Evolutionary conservation across 208 protist genomes (phyloP).

Genomic region (Trypanosoma mega): DNA sequence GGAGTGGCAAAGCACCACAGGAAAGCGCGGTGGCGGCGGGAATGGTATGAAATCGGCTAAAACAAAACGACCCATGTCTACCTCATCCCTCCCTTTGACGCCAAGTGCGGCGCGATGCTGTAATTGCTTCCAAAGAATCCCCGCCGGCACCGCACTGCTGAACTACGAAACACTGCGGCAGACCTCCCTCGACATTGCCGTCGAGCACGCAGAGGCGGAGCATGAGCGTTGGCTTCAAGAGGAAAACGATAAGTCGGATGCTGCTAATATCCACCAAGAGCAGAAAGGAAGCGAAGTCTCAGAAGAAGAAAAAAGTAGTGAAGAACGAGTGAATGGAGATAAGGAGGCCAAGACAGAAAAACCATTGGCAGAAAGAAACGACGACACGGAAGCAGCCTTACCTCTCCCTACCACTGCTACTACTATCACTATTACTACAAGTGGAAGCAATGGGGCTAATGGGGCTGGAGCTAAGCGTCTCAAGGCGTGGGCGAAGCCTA

Average conservation of each 20-base stretch:
- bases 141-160: slow-evolving; percentile 35
- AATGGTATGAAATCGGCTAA: background rate
- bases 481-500: slow-evolving; percentile 50
- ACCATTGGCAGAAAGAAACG: background rate
- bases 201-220: slow-evolving; percentile 18
- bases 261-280: background rate
- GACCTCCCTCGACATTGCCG: slow-evolving; percentile 41
- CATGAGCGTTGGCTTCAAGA: background rate
- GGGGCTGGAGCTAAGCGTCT: slow-evolving; percentile 2
- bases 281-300: too few relatives aligned
- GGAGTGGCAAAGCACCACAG: slow-evolving; percentile 8
- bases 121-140: slow-evolving; percentile 50
- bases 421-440: background rate
- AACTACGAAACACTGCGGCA: slow-evolving; percentile 48
- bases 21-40: background rate
- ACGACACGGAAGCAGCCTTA: too few relatives aligned
- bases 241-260: background rate
- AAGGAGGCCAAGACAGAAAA: slow-evolving; percentile 22
- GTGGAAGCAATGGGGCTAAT: background rate
- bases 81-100: slow-evolving; percentile 3
- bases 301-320: too few relatives aligned
- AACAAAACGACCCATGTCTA: background rate
- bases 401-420: too few relatives aligned
- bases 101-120: slow-evolving; percentile 37
- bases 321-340: slow-evolving; percentile 26